Conservation (phyloP, 345 rosid genomes). For the Euphorbia tirucalli region DNA sequence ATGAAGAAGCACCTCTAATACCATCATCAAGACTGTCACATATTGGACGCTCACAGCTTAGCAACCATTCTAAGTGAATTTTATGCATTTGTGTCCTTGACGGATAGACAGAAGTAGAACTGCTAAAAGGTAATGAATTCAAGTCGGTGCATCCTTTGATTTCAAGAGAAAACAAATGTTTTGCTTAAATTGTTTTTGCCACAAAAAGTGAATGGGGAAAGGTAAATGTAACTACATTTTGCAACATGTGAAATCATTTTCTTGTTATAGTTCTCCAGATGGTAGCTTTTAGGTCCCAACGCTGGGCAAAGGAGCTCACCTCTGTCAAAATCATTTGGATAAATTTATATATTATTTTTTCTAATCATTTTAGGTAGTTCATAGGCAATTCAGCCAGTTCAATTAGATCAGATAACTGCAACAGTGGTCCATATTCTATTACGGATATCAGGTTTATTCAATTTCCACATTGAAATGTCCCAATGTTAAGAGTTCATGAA, state of each 20-base stretch:
- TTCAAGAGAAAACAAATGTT: background rate
- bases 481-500: background rate
- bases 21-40: conserved; percentile 70
- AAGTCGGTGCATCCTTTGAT: background rate
- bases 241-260: background rate
- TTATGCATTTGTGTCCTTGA: background rate
- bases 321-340: background rate
- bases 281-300: conserved; percentile 14
- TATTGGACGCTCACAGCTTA: conserved; percentile 74
- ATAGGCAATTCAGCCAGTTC: background rate
- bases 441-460: background rate
- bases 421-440: background rate
- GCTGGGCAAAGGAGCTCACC: conserved; percentile 4
- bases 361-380: background rate
- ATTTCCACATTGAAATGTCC: background rate
- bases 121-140: background rate
- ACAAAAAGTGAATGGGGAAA: conserved; percentile 5
- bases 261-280: background rate
- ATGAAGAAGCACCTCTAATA: conserved; percentile 83
- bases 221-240: conserved; percentile 9
- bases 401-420: background rate
- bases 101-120: background rate
- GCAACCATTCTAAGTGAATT: conserved; percentile 47
- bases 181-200: background rate
- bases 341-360: background rate